Percentiles rank a stretch among this genome's conserved stretches.
These are phyloP conservation scores for Proteromonas lacertae DNA, from an alignment of 352 stramenopile species.

Conservation along the genomic window DNA sequence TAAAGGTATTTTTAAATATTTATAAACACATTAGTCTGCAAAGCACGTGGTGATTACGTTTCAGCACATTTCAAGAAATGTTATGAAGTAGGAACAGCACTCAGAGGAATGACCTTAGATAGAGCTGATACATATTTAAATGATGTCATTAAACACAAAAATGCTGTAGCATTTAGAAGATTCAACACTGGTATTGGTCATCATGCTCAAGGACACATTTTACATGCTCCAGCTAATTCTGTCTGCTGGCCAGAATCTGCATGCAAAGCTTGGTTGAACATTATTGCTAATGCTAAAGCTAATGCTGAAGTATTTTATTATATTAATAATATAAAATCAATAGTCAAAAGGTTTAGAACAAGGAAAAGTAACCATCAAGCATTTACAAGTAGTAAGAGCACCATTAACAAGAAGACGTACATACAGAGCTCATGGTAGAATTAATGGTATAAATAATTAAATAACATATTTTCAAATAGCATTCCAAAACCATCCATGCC, in stretches of 20 bases:
- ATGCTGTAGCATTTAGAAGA: constrained; percentile 87
- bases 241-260: constrained; percentile 94
- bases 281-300: constrained; percentile 88
- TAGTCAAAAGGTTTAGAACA: constrained; percentile 72
- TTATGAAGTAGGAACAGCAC: constrained; percentile 78
- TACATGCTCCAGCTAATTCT: constrained; percentile 67
- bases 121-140: constrained; percentile 79
- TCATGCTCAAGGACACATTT: constrained; percentile 77
- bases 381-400: constrained; percentile 82
- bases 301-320: constrained; percentile 47
- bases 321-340: not conserved
- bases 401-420: constrained; percentile 89
- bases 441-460: no score
- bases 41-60: constrained; percentile 75
- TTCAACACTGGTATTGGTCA: constrained; percentile 88
- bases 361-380: constrained; percentile 74
- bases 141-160: constrained; percentile 82
- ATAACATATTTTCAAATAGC: no score
- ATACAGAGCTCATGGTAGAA: constrained; percentile 34
- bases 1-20: no score
- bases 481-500: no score
- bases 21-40: no score
- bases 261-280: constrained; percentile 82
- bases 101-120: constrained; percentile 75
- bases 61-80: constrained; percentile 99